phyloP scores from a whole-genome alignment of 108 stramenopile genomes.

The Craspedostauros australis region DNA sequence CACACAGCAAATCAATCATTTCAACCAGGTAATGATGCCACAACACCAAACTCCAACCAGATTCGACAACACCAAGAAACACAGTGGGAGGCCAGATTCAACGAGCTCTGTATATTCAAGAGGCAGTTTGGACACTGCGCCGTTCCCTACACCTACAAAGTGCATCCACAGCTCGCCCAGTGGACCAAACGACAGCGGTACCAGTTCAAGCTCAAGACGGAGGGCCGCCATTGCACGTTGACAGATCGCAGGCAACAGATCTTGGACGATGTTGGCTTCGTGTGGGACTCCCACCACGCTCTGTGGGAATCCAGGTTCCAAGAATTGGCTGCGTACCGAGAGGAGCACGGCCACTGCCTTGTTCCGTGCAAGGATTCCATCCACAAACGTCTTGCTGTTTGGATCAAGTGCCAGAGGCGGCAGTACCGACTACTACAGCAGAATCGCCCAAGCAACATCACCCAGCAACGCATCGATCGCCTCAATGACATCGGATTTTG shows the following conservation, averaged over 20 bases:
- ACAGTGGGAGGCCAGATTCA: constrained; percentile 12
- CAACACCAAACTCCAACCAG: too few relatives aligned
- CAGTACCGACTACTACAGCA: constrained; percentile 12
- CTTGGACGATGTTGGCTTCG: constrained; percentile 41
- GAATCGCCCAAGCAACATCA: constrained; percentile 5
- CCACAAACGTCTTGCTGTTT: constrained; percentile 7
- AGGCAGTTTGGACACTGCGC: constrained; percentile 17
- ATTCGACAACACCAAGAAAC: too few relatives aligned
- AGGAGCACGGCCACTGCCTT: constrained; percentile 38
- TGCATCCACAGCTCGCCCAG: constrained; percentile 1
- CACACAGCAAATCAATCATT: too few relatives aligned
- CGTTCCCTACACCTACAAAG: constrained; percentile 13
- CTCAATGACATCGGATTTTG: constrained; percentile 19
- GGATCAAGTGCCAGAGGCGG: constrained; percentile 18
- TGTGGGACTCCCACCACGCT: constrained; percentile 46
- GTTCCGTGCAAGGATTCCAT: constrained; percentile 37
- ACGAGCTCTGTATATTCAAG: constrained; percentile 9
- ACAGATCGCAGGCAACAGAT: constrained; percentile 33
- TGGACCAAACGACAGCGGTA: constrained; percentile 27
- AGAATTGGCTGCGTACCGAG: constrained; percentile 16
- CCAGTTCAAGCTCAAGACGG: constrained; percentile 23
- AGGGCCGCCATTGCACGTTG: constrained; percentile 34
- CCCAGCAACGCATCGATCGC: constrained; percentile 2
- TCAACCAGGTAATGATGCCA: too few relatives aligned
- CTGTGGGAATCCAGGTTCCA: constrained; percentile 8